Base-by-base conservation (phyloP, 108 stramenopile species). In the Pseudonitzschia delicatissima region DNA sequence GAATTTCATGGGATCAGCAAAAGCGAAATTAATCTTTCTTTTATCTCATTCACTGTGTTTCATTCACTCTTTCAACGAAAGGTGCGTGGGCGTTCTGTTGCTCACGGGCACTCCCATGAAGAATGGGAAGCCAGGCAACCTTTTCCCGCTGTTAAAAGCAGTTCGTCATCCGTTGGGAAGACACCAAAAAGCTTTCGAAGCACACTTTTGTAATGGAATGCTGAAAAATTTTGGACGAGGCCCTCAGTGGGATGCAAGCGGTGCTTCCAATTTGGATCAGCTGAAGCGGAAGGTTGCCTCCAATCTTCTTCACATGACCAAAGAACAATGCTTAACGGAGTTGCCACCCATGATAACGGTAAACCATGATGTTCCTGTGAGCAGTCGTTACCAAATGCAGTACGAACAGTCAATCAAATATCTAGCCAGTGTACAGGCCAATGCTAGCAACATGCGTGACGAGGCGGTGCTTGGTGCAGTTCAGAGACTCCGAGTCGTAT, bases 21-120 rank as follows among this genome's bases (percentile, higher is more conserved):
- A 26, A 18, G 18, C 59, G 13, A 35, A 15, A 3, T 35, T 9
- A 11, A 42, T 29, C 42, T 57, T 42, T 42, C n/a, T n/a, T n/a
- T 42, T 15, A 15, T 42, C 40, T 42, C 11, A 42, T 17, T 23
- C n/a, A 7, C 7, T 49, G 15, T 49, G n/a, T 49, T 49, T 49
- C 48, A 21, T 49, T 49, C 48, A 8, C 21, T n/a, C 48, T 0
- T 49, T 49, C n/a, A 34, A n/a, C n/a, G n/a, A n/a, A n/a, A 80
- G 75, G 48, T 94, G 90, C 47, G 66, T 65, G 9, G 93, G 90
- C 18, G 82, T 86, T 11, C 62, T 94, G 6, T 74, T 94, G 8
- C 74, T 94, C 35, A 86, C 82, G 21, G 93, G 93, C 9, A 94
- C 93, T n/a, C 93, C 93, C 0, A 94, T 94, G 93, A 94, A 94